Evolutionary conservation across 1,284 basidiomycete genomes (phyloP).

Genomic region (Microbotryum scabiosae): DNA sequence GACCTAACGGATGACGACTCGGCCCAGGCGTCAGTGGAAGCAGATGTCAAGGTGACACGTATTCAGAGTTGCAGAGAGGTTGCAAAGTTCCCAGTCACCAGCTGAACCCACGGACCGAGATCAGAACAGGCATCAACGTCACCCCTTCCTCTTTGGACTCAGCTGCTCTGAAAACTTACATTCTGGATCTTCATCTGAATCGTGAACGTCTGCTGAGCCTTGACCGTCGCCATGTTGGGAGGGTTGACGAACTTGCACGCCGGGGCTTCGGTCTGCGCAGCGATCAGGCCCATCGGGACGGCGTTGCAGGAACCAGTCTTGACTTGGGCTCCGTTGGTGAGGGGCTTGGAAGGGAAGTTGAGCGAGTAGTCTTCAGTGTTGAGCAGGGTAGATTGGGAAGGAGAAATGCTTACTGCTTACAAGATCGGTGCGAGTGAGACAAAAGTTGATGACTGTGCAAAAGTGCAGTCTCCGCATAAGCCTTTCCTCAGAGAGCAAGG

Average conservation of each 20-base stretch:
- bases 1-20: background rate
- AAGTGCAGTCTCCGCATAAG: background rate
- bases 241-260: slow-evolving; percentile 53
- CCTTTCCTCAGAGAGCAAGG: background rate
- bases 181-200: slow-evolving; percentile 52
- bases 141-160: background rate
- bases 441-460: slow-evolving; percentile 53
- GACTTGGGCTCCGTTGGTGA: slow-evolving; percentile 50
- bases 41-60: too few relatives aligned
- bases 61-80: slow-evolving; percentile 38
- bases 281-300: slow-evolving; percentile 47
- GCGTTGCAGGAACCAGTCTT: slow-evolving; percentile 56
- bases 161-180: slow-evolving; percentile 5
- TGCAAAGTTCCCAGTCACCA: slow-evolving; percentile 52
- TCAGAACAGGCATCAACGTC: slow-evolving; percentile 10
- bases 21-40: background rate
- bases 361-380: background rate
- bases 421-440: slow-evolving; percentile 47
- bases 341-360: slow-evolving; percentile 16
- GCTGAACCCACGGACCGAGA: slow-evolving; percentile 37
- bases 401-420: slow-evolving; percentile 2
- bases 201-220: slow-evolving; percentile 51
- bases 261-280: slow-evolving; percentile 38
- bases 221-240: slow-evolving; percentile 48
- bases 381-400: background rate